Evolutionary conservation across 1,139 yeast species (phyloP), one percentile per base, ranked within the genome.

Genomic region (Geotrichum armillariae): DNA sequence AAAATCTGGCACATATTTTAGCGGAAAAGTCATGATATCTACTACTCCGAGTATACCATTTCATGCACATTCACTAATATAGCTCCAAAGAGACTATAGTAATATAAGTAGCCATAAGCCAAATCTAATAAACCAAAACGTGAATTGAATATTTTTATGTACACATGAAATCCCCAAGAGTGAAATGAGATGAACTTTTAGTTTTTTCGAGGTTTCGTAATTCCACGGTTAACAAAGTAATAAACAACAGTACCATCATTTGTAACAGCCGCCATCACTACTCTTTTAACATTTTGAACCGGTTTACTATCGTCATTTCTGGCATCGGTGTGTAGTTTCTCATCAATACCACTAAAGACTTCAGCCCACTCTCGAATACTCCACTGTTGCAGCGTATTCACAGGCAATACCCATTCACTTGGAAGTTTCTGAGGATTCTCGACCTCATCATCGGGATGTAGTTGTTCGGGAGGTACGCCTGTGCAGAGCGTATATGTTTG

Each of bases 201-300:
- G 58, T 78, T 78, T 59, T 76, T 76, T 36, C 79, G 68, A 2
- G 90, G 90, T 61, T 76, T 78, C 8, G 75, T 77, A 16, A 83
- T 69, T 0, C 88, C 90, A 54, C 77, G 77, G 60, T 82, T 78
- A 34, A 83, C 74, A 58, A 80, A 75, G 60, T 84, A 84, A 60
- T 82, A 85, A 4, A 83, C 85, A 2, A 85, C 74, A 0, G 89
- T 81, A 0, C 86, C 83, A 63, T 84, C 91, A 49, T 74, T 74
- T 50, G 82, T 80, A 7, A 78, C 73, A 55, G 84, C 68, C 0
- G 79, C 89, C 62, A 82, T 65, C 0, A 82, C 69, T 1, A 84
- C 50, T 45, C 83, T 65, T 20, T 61, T 61, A 12, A 58, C 37
- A n/a, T n/a, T n/a, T n/a, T n/a, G n/a, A n/a, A n/a, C n/a, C n/a